Evolutionary conservation across 257 asterid species (phyloP).

Genomic region (Avicennia marina): DNA sequence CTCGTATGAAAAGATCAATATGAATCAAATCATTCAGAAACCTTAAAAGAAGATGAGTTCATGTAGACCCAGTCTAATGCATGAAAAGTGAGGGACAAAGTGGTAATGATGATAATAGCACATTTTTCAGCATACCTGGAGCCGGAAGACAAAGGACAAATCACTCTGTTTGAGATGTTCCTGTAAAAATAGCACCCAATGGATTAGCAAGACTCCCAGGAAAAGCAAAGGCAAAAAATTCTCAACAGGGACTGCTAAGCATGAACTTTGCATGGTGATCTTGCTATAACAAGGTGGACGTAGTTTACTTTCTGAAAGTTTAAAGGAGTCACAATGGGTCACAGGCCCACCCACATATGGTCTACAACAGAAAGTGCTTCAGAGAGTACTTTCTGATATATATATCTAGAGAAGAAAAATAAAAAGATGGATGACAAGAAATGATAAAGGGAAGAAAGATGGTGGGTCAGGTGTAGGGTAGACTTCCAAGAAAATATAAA

Average conservation of each 20-base stretch:
- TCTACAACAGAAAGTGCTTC: too few species aligned
- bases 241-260: neutral
- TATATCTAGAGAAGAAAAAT: neutral
- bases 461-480: too few species aligned
- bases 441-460: neutral
- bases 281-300: neutral
- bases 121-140: conserved; percentile 59
- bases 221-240: neutral
- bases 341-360: too few species aligned
- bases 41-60: neutral
- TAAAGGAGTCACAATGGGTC: too few species aligned
- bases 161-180: conserved; percentile 98
- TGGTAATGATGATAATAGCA: neutral
- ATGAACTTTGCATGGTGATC: neutral
- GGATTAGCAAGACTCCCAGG: neutral
- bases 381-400: too few species aligned
- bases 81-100: neutral
- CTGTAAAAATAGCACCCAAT: conserved; percentile 28
- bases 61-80: neutral
- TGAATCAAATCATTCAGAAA: neutral
- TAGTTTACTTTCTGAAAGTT: neutral
- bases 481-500: neutral
- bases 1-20: neutral
- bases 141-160: conserved; percentile 92
- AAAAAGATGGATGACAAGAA: neutral